Conservation (phyloP, 495 filamentous ascomycete species). For the Halenospora varia region DNA sequence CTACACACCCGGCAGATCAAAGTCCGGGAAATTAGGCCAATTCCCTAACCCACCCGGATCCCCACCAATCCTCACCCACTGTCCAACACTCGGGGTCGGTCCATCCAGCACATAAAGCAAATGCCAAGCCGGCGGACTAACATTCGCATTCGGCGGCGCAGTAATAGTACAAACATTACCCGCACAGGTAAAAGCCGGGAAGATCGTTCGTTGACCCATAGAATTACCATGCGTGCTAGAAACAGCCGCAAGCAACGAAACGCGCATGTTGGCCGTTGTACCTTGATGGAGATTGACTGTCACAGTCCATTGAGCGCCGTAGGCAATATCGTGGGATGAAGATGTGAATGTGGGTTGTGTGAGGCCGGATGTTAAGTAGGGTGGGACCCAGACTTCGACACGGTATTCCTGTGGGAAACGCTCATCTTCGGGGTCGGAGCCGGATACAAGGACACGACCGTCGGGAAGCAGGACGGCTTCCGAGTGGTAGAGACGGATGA, state of each 20-base stretch:
- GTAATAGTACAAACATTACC: slow-evolving; percentile 48
- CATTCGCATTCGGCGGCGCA: slow-evolving; percentile 47
- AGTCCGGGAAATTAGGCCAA: slow-evolving; percentile 49
- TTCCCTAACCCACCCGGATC: slow-evolving; percentile 55
- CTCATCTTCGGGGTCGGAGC: slow-evolving; percentile 54
- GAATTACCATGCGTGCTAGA: slow-evolving; percentile 60
- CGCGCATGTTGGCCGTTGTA: slow-evolving; percentile 36
- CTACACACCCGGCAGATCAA: slow-evolving; percentile 36
- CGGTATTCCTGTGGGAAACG: slow-evolving; percentile 55
- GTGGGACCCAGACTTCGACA: slow-evolving; percentile 61
- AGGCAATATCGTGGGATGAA: slow-evolving; percentile 46
- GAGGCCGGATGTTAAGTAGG: slow-evolving; percentile 51
- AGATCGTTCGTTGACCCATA: slow-evolving; percentile 58
- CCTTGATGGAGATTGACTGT: slow-evolving; percentile 17
- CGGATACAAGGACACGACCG: slow-evolving; percentile 62
- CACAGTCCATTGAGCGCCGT: slow-evolving; percentile 36
- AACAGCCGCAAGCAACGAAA: slow-evolving; percentile 53
- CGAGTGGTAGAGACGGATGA: slow-evolving; percentile 60
- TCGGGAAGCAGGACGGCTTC: slow-evolving; percentile 63
- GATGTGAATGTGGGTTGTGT: slow-evolving; percentile 46
- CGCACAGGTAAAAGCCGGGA: slow-evolving; percentile 48
- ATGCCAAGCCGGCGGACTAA: slow-evolving; percentile 57
- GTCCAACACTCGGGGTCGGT: slow-evolving; percentile 48
- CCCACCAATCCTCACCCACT: slow-evolving; percentile 57
- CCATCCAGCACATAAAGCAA: slow-evolving; percentile 56